phyloP scores from a whole-genome alignment of 2,329 filamentous ascomycete species.

The Xylaria digitata region DNA sequence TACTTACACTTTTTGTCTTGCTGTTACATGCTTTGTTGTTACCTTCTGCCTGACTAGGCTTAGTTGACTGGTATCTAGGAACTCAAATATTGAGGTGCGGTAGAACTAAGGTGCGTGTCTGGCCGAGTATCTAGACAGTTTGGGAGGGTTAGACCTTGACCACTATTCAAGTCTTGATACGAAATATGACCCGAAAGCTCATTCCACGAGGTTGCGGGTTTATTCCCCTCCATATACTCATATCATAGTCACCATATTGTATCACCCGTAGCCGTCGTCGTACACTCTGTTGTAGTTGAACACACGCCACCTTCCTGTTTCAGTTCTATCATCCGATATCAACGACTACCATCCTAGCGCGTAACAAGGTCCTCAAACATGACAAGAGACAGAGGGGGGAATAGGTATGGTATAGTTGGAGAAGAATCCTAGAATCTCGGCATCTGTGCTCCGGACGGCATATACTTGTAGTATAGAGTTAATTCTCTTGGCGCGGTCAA shows the following conservation, averaged over 20 bases:
- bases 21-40: not conserved
- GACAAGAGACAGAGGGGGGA: conserved; percentile 22
- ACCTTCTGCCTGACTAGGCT: not conserved
- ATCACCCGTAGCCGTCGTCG: not conserved
- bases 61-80: not conserved
- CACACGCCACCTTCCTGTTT: conserved; percentile 31
- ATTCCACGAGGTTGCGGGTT: too few species aligned
- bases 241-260: not conserved
- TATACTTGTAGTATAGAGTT: not conserved
- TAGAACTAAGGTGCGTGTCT: not conserved
- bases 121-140: not conserved
- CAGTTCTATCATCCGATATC: conserved; percentile 30
- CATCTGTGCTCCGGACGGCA: conserved; percentile 14
- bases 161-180: not conserved
- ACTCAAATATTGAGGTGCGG: not conserved
- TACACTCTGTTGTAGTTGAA: not conserved
- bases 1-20: not conserved
- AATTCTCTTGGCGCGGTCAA: not conserved
- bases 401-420: not conserved
- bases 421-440: conserved; percentile 26
- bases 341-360: conserved; percentile 8
- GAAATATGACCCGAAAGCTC: not conserved
- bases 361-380: conserved; percentile 29
- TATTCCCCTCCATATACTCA: not conserved
- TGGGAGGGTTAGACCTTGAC: too few species aligned